Conservation (phyloP, 495 filamentous ascomycete species). For the Aspergillus funiculosus region DNA sequence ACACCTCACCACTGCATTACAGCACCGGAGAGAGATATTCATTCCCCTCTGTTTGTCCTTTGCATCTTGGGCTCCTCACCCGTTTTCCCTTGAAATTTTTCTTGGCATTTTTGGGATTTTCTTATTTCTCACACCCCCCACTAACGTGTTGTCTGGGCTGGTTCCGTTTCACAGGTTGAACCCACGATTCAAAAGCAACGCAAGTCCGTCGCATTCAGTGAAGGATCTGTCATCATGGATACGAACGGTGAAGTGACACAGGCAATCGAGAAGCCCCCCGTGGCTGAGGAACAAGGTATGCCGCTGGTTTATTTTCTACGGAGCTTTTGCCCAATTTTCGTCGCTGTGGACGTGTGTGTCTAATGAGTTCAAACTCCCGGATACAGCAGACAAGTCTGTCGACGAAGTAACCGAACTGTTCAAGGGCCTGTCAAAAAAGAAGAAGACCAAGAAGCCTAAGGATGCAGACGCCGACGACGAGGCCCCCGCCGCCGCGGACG, state of each 20-base stretch:
- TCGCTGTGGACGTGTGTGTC: background rate
- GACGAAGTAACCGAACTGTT: constrained; percentile 70
- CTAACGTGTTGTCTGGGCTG: constrained; percentile 17
- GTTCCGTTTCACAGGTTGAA: constrained; percentile 23
- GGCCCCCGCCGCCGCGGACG: constrained; percentile 53
- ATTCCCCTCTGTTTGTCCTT: background rate
- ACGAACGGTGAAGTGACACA: constrained; percentile 77
- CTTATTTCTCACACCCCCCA: constrained; percentile 11
- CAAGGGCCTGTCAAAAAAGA: constrained; percentile 85
- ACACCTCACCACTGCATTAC: constrained; percentile 8
- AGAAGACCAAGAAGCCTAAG: constrained; percentile 62
- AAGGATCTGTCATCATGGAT: constrained; percentile 76
- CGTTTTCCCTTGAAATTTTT: constrained; percentile 6
- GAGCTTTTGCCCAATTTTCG: background rate
- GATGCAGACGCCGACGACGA: constrained; percentile 53
- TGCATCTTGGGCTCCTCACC: background rate
- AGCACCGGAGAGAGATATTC: background rate
- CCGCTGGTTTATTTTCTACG: background rate
- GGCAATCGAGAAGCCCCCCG: constrained; percentile 57
- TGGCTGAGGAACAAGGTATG: constrained; percentile 60
- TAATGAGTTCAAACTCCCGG: background rate
- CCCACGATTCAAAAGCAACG: constrained; percentile 47
- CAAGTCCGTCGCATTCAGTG: constrained; percentile 88
- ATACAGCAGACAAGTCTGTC: constrained; percentile 53
- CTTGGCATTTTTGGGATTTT: constrained; percentile 2